Base-by-base conservation (phyloP, 495 filamentous ascomycete genomes). In the Penicillium soppii region DNA sequence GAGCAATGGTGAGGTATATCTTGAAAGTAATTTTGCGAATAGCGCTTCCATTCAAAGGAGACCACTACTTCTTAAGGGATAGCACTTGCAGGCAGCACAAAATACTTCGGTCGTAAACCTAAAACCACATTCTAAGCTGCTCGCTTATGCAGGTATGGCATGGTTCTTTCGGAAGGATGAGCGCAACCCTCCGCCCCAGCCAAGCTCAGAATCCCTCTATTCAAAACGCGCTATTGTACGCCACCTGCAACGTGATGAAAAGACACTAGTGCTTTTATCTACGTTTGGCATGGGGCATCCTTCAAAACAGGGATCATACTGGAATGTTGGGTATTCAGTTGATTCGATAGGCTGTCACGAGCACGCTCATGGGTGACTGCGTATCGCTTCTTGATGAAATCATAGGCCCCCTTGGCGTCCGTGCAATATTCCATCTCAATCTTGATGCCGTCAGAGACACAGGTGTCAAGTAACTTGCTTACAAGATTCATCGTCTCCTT, bases 361-460 rank as follows among this genome's bases (percentile, higher is more conserved):
- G 15, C 41, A 17, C 41, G 25, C 20, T 43, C 41, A 20, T 43
- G 27, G 19, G 36, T 43, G 41, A 43, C 23, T 12, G 41, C 41
- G 22, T 43, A 43, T 43, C 41, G 41, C 15, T 30, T 43, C 8
- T 43, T 43, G 41, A 30, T 43, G 29, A 43, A 43, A 2, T 43
- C 25, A n/a, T 43, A 43, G 29, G 41, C 25, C 20, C 29, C 15
- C 4, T 43, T 43, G 25, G 41, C 41, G 41, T 43, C 41, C 2
- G 41, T 23, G 25, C 15, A 43, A 30, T 43, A 23, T n/a, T 43
- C 41, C 4, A 43, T 43, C 41, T 43, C 23, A 15, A 43, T 43
- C 2, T 43, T 43, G 10, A 43, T 43, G 25, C 41, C 41, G 41
- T 43, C 41, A 12, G 41, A 30, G 29, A 43, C 19, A 9, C 25